Conservation (phyloP, 2,329 filamentous ascomycete species). For the Pleoardoris graminearum region DNA sequence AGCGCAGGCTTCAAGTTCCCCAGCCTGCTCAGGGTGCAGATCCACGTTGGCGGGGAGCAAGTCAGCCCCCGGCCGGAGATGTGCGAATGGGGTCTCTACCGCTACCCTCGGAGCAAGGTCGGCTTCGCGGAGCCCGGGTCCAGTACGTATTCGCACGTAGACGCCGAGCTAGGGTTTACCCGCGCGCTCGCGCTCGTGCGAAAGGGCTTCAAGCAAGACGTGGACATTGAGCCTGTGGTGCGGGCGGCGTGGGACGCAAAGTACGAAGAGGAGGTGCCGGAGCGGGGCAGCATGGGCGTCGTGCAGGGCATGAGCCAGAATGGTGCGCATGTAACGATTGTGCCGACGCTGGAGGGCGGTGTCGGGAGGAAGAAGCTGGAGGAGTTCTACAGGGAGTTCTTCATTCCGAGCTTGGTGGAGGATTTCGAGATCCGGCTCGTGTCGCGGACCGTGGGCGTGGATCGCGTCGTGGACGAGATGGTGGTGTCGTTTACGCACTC, state of each 20-base stretch:
- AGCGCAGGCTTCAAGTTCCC: constrained; percentile 46
- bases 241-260: constrained; percentile 41
- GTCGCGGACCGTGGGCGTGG: constrained; percentile 59
- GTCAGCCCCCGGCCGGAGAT: constrained; percentile 31
- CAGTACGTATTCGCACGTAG: constrained; percentile 45
- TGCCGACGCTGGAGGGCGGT: constrained; percentile 51
- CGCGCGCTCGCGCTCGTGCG: constrained; percentile 45
- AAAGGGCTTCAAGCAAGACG: constrained; percentile 43
- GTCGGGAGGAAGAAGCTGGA: constrained; percentile 48
- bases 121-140: constrained; percentile 51
- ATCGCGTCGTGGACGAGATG: constrained; percentile 64
- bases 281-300: constrained; percentile 35
- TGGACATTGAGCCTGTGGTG: constrained; percentile 40
- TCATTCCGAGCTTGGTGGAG: constrained; percentile 58
- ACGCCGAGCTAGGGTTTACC: constrained; percentile 49
- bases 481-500: constrained; percentile 60
- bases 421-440: constrained; percentile 58
- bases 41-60: constrained; percentile 49
- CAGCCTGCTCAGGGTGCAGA: constrained; percentile 40
- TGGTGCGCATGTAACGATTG: constrained; percentile 40
- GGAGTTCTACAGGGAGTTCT: constrained; percentile 61
- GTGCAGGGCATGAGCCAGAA: constrained; percentile 40
- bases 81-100: constrained; percentile 46
- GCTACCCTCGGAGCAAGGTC: constrained; percentile 41
- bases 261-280: constrained; percentile 37